These are phyloP conservation scores for Pseudogymnoascus sp. DNA, from an alignment of 2,329 filamentous ascomycete species.

Conservation along the genomic window DNA sequence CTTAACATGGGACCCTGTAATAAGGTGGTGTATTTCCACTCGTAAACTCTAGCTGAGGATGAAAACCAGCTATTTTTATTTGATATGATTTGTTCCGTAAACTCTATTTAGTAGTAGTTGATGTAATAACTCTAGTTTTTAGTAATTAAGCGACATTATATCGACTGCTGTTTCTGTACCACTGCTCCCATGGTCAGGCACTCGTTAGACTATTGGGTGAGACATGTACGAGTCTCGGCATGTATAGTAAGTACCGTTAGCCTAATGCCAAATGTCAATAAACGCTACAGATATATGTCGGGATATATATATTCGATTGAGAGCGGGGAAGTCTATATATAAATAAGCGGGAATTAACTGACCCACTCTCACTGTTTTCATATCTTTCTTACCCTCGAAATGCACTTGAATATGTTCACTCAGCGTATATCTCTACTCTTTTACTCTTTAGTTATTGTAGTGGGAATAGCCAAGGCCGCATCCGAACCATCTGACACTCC, in stretches of 20 bases:
- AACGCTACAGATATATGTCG: neutral
- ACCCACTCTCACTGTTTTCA: neutral
- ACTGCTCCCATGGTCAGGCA: no score
- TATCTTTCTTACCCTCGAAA: neutral
- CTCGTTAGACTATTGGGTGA: no score
- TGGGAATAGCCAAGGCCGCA: neutral
- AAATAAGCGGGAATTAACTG: neutral
- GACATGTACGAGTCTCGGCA: neutral
- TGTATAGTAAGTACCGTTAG: neutral
- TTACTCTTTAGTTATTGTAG: neutral
- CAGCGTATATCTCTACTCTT: neutral
- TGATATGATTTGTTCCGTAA: no score
- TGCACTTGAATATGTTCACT: neutral
- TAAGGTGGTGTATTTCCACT: no score
- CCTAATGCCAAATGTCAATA: neutral
- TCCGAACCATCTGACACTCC: neutral
- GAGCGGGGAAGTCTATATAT: neutral
- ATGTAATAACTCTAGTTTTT: no score
- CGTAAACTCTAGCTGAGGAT: no score
- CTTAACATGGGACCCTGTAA: no score
- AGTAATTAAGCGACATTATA: no score
- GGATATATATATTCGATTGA: neutral
- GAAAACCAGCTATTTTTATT: no score
- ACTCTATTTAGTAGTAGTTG: no score
- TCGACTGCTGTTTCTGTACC: no score